Evolutionary conservation across 2,329 filamentous ascomycete genomes (phyloP).

Genomic region (Rosellinia necatrix): DNA sequence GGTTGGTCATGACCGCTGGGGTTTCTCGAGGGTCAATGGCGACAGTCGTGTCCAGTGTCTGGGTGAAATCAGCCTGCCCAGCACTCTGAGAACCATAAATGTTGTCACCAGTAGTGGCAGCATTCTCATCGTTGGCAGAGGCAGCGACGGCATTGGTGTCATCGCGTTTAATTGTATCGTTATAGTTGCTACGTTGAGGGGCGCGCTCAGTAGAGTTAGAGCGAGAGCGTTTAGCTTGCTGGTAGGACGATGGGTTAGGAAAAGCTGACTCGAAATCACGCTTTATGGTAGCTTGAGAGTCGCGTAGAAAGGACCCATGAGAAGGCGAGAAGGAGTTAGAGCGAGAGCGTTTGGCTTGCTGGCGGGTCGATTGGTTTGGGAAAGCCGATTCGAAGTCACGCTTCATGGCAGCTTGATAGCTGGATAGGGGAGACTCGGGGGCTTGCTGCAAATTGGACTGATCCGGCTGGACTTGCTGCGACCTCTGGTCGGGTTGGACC

Average conservation of each 20-base stretch:
- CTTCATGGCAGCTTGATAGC: too few species aligned
- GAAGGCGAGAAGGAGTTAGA: too few species aligned
- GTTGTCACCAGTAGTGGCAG: neutral
- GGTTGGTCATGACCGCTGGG: neutral
- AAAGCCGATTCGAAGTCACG: too few species aligned
- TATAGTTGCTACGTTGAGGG: neutral
- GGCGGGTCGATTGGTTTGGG: too few species aligned
- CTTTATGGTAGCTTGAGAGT: neutral
- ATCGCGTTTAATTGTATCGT: too few species aligned
- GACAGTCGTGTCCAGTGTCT: neutral
- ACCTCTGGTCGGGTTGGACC: too few species aligned
- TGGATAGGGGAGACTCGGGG: too few species aligned
- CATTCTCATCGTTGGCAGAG: neutral
- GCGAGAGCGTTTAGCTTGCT: neutral
- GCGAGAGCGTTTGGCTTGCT: too few species aligned
- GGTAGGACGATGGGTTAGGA: neutral
- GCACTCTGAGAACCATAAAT: neutral
- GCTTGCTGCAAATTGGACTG: too few species aligned
- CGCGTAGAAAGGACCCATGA: too few species aligned
- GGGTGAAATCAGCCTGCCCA: neutral
- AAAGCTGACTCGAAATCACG: slow-evolving; percentile 5
- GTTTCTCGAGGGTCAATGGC: too few species aligned
- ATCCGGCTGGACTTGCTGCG: too few species aligned
- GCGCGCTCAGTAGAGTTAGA: neutral
- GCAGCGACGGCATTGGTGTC: neutral